Evolutionary conservation across 2,329 filamentous ascomycete genomes (phyloP), one percentile per base, ranked within the genome.

Genomic region (Plenodomus biglobosus): DNA sequence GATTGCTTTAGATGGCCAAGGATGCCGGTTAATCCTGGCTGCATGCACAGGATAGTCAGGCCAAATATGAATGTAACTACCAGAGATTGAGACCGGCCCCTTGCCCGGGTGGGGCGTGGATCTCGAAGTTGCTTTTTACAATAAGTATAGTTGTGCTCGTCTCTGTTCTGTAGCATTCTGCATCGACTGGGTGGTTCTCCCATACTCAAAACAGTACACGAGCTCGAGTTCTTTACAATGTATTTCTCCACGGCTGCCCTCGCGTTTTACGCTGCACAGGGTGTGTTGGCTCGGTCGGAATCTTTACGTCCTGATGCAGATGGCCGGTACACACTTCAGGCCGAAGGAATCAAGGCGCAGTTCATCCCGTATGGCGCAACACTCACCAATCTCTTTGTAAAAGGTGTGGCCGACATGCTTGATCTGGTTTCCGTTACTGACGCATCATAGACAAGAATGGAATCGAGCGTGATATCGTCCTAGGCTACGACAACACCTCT

Each of bases 301-400:
- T 40, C 44, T 20, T 61, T 64, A 13, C 56, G 53, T 42, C 53
- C 59, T 32, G 64, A 68, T 50, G 49, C 56, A 8, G 40, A 53
- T 17, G 66, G 66, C 11, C 59, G 54, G 41, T 69, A 68, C 34
- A 69, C 66, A 15, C 48, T 69, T 20, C 55, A 64, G 40, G 65
- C 66, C 7, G 50, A 57, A 20, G 66, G 66, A 17, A 69, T 69
- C 40, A 59, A 53, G 46, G 66, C 66, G 32, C 66, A 69, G 49
- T 69, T 69, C 56, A 69, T 69, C 46, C 66, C 66, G 0, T 69
- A 69, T 45, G 66, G 49, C 24, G 66, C 65, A 8, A 67, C 66
- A 8, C 54, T 69, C 42, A 69, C 66, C 44, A 69, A 69, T 40
- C 59, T 69, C 17, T 69, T 61, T 35, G 66, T 69, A 27, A 65